Conservation (phyloP, 208 protist species). For the Leishmania aethiopica region DNA sequence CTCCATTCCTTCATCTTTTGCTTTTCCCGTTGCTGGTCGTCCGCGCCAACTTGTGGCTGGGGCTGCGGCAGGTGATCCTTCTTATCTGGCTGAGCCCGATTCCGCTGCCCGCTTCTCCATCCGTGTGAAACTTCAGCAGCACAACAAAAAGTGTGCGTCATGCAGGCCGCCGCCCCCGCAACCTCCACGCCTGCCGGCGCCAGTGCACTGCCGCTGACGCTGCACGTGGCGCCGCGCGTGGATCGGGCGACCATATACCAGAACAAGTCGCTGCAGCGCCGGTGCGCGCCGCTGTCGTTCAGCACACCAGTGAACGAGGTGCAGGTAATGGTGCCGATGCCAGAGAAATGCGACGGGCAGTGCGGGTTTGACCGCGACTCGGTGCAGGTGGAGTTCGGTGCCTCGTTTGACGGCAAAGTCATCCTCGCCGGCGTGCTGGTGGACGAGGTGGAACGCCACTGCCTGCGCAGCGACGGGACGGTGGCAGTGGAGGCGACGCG, state of each 20-base stretch:
- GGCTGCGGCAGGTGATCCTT: not conserved
- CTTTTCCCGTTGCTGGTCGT: too few relatives aligned
- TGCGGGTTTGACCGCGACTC: constrained; percentile 26
- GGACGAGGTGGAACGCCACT: constrained; percentile 20
- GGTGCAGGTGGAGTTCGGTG: constrained; percentile 32
- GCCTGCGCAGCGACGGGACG: constrained; percentile 31
- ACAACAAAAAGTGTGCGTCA: not conserved
- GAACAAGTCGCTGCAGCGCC: constrained; percentile 30
- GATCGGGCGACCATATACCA: constrained; percentile 32
- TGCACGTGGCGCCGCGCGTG: constrained; percentile 31
- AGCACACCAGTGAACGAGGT: constrained; percentile 22
- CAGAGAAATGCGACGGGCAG: not conserved
- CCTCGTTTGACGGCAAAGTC: constrained; percentile 20
- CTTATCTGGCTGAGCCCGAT: not conserved
- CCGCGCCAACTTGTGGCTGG: not conserved
- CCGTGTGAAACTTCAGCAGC: not conserved
- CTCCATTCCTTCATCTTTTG: not conserved
- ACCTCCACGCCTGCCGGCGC: not conserved
- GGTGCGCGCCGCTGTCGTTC: constrained; percentile 30
- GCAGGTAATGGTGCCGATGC: constrained; percentile 37
- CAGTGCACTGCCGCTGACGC: constrained; percentile 14
- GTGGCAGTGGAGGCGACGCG: constrained; percentile 21
- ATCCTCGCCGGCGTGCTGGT: constrained; percentile 25
- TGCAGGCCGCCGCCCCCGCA: not conserved
- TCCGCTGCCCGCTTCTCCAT: not conserved